phyloP scores from a whole-genome alignment of 129 eudicot genomes.

The Ambrosia artemisiifolia region DNA sequence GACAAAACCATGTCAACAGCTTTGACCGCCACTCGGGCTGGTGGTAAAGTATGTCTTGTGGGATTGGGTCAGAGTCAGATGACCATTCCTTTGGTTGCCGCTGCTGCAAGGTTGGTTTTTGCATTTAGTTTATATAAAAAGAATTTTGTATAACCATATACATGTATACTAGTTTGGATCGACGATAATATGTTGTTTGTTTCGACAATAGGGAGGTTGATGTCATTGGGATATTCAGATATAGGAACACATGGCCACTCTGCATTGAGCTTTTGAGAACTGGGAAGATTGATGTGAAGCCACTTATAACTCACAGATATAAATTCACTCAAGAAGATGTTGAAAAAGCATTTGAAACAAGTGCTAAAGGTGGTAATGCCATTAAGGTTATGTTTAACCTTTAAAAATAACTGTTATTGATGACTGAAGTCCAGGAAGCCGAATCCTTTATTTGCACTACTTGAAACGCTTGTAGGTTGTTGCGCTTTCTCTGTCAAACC shows the following conservation, averaged over 20 bases:
- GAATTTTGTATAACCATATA: background rate
- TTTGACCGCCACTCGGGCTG: slow-evolving; percentile 39
- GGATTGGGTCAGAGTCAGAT: slow-evolving; percentile 45
- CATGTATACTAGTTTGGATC: background rate
- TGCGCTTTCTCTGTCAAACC: no score
- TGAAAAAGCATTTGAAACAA: slow-evolving; percentile 49
- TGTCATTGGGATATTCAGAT: slow-evolving; percentile 46
- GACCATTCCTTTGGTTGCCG: slow-evolving; percentile 45
- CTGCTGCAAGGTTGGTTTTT: slow-evolving; percentile 43
- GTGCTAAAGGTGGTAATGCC: slow-evolving; percentile 49
- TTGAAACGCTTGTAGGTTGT: no score
- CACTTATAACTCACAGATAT: slow-evolving; percentile 51
- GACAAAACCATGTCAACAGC: slow-evolving; percentile 54
- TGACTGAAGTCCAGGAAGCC: no score
- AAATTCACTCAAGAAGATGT: slow-evolving; percentile 42
- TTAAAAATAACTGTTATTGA: slow-evolving; percentile 1
- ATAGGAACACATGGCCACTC: slow-evolving; percentile 51
- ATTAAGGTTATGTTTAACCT: slow-evolving; percentile 63
- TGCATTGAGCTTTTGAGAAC: slow-evolving; percentile 45
- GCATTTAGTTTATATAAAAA: background rate
- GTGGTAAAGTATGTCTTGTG: slow-evolving; percentile 52
- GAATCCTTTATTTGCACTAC: no score
- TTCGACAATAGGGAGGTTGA: slow-evolving; percentile 43
- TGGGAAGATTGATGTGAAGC: slow-evolving; percentile 54
- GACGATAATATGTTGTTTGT: background rate